Evolutionary conservation across 495 filamentous ascomycete species (phyloP), one percentile per base, ranked within the genome.

Genomic region (Thermochaetoides thermophila): DNA sequence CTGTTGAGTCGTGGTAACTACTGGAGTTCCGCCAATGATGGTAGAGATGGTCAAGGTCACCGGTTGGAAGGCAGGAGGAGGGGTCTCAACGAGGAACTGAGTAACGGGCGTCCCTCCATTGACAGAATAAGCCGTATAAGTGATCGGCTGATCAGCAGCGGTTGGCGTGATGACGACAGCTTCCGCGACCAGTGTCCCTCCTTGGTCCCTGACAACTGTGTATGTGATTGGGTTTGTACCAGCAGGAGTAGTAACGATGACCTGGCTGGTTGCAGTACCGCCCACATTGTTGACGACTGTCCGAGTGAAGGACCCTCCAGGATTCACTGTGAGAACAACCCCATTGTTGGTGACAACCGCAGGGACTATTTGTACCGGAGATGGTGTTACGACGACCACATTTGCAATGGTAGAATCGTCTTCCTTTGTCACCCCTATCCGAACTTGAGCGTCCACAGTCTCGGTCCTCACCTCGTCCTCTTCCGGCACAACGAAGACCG

Each of bases 101-200:
- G 21, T 24, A 24, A 24, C 21, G 11, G 47, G 40, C 5, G 52
- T 48, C 5, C 52, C 52, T 3, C 49, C 52, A 7, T 48, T 34
- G 12, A 27, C 37, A 15, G 45, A 39, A 13, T 39, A 42, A 29
- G 41, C 33, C 12, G 45, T 48, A 30, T 40, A 44, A 11, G 45
- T 33, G 4, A 50, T 33, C 1, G 49, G 46, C 36, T 40, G 33
- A 0, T 33, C 29, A 2, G 32, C 35, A 2, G 27, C 48, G 16
- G 32, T 28, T 2, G 40, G 35, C 3, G 46, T 45, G 10, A 42
- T 40, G 17, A 45, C 39, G 17, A 49, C 17, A 1, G 46, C 38
- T 13, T 48, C 30, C 3, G 45, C 44, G 12, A 49, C 38, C 7
- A 38, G 39, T 2, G 36, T 48, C 3, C 49, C 49, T 13, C 38